These are phyloP conservation scores for Juglanconis oblonga DNA, from an alignment of 2,329 filamentous ascomycete genomes.

Conservation along the genomic window DNA sequence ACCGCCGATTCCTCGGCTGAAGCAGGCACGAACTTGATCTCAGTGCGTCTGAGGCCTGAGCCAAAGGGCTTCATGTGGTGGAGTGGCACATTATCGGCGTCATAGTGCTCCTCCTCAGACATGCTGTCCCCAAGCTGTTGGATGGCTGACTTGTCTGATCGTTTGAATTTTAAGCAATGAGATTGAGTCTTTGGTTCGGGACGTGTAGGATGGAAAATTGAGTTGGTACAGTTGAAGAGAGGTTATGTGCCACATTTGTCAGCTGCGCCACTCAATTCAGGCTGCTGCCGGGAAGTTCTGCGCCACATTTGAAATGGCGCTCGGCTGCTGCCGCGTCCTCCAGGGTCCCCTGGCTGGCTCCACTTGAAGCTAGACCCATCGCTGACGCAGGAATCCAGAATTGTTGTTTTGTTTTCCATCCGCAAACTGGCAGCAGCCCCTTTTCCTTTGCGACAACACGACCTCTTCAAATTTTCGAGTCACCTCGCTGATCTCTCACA, in stretches of 20 bases:
- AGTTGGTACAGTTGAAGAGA: no score
- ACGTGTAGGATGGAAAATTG: background rate
- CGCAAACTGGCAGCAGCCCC: background rate
- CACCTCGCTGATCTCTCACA: background rate
- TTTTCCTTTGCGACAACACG: background rate
- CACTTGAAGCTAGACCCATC: conserved; percentile 2
- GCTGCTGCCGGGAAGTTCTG: background rate
- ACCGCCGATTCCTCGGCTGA: conserved; percentile 34
- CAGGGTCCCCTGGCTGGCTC: background rate
- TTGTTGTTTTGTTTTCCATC: conserved; percentile 3
- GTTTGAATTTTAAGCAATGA: background rate
- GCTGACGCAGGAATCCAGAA: conserved; percentile 10
- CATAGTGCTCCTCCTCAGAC: conserved; percentile 24
- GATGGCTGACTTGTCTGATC: no score
- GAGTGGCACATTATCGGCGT: conserved; percentile 48
- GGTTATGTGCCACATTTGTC: no score
- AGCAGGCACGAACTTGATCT: conserved; percentile 57
- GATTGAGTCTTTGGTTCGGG: background rate
- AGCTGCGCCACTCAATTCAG: no score
- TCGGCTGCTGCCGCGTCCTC: conserved; percentile 12
- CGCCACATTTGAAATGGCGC: background rate
- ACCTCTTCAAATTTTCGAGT: background rate
- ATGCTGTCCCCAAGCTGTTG: background rate
- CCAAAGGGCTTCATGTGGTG: conserved; percentile 55
- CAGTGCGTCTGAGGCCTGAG: conserved; percentile 51